A percentile compares a stretch with the other conserved stretches of the same genome.
Conservation (phyloP, 1,284 basidiomycete species). For the Malassezia equina region DNA sequence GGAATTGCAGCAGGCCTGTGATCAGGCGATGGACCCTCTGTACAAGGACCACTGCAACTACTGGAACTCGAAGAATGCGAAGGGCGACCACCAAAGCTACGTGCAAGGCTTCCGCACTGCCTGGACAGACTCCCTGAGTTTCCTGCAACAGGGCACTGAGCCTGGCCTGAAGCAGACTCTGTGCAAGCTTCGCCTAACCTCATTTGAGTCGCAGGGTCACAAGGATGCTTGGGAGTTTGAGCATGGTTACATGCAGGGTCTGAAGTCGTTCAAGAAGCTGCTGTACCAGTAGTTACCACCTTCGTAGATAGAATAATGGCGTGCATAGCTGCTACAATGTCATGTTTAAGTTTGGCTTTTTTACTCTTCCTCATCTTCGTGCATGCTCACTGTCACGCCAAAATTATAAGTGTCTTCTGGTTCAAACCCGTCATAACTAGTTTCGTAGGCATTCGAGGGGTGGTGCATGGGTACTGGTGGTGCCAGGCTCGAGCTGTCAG, state of each 20-base stretch:
- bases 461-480: not conserved
- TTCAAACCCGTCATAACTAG: not conserved
- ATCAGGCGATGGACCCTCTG: conserved; percentile 16
- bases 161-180: conserved; percentile 60
- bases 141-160: conserved; percentile 52
- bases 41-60: conserved; percentile 16
- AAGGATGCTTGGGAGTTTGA: conserved; percentile 49
- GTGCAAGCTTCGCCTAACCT: conserved; percentile 53
- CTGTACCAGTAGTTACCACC: not conserved
- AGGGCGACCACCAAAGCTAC: conserved; percentile 61
- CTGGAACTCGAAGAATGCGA: conserved; percentile 54
- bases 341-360: not conserved
- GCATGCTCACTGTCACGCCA: conserved; percentile 16
- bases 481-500: not conserved
- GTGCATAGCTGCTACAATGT: not conserved
- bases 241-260: conserved; percentile 56
- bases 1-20: not conserved
- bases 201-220: conserved; percentile 51
- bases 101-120: conserved; percentile 59
- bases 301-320: not conserved
- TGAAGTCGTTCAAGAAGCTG: conserved; percentile 27
- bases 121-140: conserved; percentile 62
- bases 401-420: not conserved
- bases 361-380: conserved; percentile 14
- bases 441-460: not conserved